Percentiles rank a stretch among this genome's conserved stretches.
These are phyloP conservation scores for Clathrus columnatus DNA, from an alignment of 768 basidiomycete genomes.

Conservation along the genomic window DNA sequence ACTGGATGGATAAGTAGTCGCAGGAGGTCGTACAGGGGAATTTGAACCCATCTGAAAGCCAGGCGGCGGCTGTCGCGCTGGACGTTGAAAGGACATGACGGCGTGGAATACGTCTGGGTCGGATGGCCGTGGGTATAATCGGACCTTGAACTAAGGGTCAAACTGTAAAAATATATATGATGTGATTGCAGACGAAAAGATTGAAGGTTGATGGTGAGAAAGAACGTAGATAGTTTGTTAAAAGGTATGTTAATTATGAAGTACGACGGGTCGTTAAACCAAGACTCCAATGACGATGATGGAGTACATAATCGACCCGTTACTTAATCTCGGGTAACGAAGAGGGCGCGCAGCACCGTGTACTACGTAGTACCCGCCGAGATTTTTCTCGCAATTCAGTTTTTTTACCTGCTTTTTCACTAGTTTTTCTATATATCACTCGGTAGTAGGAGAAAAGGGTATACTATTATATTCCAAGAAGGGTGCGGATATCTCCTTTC, in stretches of 20 bases:
- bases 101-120: background rate
- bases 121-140: background rate
- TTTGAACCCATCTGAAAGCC: constrained; percentile 5
- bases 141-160: background rate
- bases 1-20: constrained; percentile 8
- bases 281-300: background rate
- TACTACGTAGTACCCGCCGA: no score
- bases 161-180: background rate
- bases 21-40: constrained; percentile 1
- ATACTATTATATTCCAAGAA: no score
- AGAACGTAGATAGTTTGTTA: background rate
- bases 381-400: no score
- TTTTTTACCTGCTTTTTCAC: no score
- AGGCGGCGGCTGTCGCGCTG: constrained; percentile 8
- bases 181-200: background rate
- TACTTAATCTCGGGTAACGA: no score
- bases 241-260: background rate
- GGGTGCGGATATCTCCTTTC: no score
- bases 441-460: no score
- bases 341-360: no score
- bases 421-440: no score
- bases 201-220: background rate
- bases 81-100: constrained; percentile 10
- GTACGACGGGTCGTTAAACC: background rate
- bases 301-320: no score